Percentiles rank a stretch among this genome's conserved stretches.
Evolutionary conservation across 202 grass and related monocot genomes (phyloP).

Genomic region (Musa balbisiana): DNA sequence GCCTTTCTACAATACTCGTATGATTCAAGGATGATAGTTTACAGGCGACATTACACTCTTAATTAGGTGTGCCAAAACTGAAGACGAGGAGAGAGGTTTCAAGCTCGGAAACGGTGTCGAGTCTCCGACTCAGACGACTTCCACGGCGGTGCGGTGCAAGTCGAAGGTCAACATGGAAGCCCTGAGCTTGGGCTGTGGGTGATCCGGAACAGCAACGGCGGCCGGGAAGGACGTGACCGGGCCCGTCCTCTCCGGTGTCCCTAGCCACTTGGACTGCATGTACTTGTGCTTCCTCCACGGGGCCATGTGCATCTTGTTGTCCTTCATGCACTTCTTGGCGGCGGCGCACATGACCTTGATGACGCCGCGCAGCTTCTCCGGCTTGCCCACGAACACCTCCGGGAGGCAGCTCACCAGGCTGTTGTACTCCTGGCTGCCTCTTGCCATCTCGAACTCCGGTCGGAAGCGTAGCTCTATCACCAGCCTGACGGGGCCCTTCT

Average conservation of each 20-base stretch:
- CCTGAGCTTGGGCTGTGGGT: constrained; percentile 41
- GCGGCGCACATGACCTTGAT: constrained; percentile 66
- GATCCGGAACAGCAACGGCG: background rate
- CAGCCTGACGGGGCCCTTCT: constrained; percentile 35
- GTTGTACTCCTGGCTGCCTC: constrained; percentile 44
- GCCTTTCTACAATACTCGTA: no score
- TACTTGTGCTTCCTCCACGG: constrained; percentile 76
- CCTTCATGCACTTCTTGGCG: constrained; percentile 66
- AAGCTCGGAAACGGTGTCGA: background rate
- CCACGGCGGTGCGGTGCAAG: constrained; percentile 34
- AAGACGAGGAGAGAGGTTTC: background rate
- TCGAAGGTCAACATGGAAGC: constrained; percentile 69
- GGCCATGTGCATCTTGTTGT: constrained; percentile 72
- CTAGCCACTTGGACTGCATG: constrained; percentile 74
- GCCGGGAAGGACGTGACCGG: background rate
- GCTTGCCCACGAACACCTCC: constrained; percentile 61
- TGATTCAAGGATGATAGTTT: no score
- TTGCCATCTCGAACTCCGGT: constrained; percentile 60
- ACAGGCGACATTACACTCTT: no score
- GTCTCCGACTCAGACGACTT: constrained; percentile 26
- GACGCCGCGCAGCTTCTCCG: constrained; percentile 49
- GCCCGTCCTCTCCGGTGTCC: constrained; percentile 38
- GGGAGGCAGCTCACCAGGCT: constrained; percentile 50
- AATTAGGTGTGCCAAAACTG: background rate
- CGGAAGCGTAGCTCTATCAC: constrained; percentile 55